Evolutionary conservation across 768 basidiomycete genomes (phyloP).

Genomic region (Clitopilus hobsonii): DNA sequence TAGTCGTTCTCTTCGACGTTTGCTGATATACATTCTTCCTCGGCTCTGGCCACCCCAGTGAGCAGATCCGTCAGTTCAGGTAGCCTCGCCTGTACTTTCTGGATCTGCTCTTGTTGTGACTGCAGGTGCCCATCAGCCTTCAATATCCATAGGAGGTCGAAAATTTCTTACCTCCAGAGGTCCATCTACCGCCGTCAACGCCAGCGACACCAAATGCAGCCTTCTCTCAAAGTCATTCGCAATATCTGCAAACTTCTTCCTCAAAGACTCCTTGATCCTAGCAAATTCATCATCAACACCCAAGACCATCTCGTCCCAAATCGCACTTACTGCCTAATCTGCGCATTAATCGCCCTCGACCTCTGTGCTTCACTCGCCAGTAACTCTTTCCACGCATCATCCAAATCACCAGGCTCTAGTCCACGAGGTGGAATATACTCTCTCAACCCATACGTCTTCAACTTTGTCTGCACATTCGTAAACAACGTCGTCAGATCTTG

Average conservation of each 20-base stretch:
- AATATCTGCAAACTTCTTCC: conserved; percentile 71
- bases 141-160: background rate
- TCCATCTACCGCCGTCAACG: conserved; percentile 72
- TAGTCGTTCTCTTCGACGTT: conserved; percentile 98
- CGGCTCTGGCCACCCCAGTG: conserved; percentile 52
- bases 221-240: conserved; percentile 75
- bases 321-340: conserved; percentile 76
- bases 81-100: conserved; percentile 61
- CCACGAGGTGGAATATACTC: conserved; percentile 80
- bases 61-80: conserved; percentile 59
- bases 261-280: conserved; percentile 78
- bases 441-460: conserved; percentile 83
- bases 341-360: conserved; percentile 81
- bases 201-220: conserved; percentile 60
- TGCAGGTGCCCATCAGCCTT: conserved; percentile 18
- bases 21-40: conserved; percentile 74
- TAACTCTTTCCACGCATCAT: conserved; percentile 70
- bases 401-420: conserved; percentile 67
- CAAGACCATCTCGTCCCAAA: background rate
- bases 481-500: conserved; percentile 86
- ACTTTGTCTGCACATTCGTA: conserved; percentile 90
- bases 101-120: conserved; percentile 72
- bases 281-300: conserved; percentile 3
- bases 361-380: conserved; percentile 70
- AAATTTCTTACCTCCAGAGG: conserved; percentile 55